phyloP scores from a whole-genome alignment of 768 basidiomycete genomes.

The Macrocybe gigantea region DNA sequence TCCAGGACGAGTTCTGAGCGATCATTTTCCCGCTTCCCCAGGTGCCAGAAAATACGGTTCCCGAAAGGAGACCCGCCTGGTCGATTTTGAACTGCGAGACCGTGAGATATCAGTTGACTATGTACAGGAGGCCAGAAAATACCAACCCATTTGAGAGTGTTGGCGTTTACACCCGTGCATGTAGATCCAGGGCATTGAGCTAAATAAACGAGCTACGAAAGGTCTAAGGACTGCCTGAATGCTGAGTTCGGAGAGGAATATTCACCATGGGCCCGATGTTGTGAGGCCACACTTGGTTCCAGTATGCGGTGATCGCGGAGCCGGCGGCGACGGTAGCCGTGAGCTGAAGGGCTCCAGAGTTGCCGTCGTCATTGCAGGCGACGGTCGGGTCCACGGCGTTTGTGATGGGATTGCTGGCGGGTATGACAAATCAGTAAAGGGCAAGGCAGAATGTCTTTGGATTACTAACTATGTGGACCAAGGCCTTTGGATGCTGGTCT shows the following conservation, averaged over 20 bases:
- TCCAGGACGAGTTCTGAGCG: conserved; percentile 37
- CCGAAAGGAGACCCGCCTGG: conserved; percentile 37
- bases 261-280: conserved; percentile 36
- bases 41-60: conserved; percentile 30
- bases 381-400: conserved; percentile 30
- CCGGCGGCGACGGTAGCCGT: conserved; percentile 39
- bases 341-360: conserved; percentile 31
- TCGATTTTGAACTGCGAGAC: conserved; percentile 38
- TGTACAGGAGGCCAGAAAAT: neutral
- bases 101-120: neutral
- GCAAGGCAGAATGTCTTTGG: neutral
- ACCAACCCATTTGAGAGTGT: conserved; percentile 35
- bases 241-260: neutral
- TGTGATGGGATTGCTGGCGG: conserved; percentile 33
- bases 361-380: conserved; percentile 42
- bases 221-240: neutral
- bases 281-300: conserved; percentile 42
- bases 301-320: conserved; percentile 35
- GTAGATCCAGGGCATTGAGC: conserved; percentile 37
- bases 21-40: conserved; percentile 44
- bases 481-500: conserved; percentile 36
- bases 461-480: conserved; percentile 36
- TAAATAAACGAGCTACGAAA: conserved; percentile 34
- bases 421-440: neutral
- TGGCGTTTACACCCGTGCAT: conserved; percentile 34